Percentiles rank a stretch among this genome's conserved stretches.
Conservation (phyloP, 75 land plant genomes). For the Picea sitchensis region DNA sequence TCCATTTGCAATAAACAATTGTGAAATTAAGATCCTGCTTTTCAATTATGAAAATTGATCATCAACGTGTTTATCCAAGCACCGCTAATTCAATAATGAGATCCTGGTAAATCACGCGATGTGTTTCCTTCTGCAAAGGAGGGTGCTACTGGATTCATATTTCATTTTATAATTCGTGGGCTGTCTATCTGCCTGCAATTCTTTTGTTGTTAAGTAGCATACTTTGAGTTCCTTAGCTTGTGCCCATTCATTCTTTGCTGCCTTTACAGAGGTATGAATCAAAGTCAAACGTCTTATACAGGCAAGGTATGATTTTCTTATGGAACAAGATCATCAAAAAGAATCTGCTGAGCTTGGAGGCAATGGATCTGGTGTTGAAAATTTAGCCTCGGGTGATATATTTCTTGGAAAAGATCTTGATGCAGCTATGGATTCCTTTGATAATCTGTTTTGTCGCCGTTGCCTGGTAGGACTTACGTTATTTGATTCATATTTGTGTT, state of each 20-base stretch:
- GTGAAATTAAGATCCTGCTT: not conserved
- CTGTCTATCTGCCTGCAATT: not conserved
- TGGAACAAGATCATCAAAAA: conserved; percentile 25
- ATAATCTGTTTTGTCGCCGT: conserved; percentile 94
- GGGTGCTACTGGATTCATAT: not conserved
- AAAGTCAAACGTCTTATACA: conserved; percentile 69
- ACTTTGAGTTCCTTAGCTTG: conserved; percentile 17
- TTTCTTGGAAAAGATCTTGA: conserved; percentile 81
- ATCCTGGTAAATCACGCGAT: not conserved
- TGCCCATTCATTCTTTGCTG: conserved; percentile 57
- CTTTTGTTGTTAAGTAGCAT: not conserved
- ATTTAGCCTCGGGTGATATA: conserved; percentile 25
- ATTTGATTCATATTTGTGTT: not conserved
- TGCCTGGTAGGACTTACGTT: conserved; percentile 57
- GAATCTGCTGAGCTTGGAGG: conserved; percentile 8
- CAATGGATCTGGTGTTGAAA: conserved; percentile 17
- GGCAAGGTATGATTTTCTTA: conserved; percentile 82
- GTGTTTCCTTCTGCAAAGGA: not conserved
- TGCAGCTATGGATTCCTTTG: conserved; percentile 98
- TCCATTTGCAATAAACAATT: not conserved
- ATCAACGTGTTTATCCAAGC: not conserved
- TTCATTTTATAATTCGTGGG: not conserved
- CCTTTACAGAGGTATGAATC: conserved; percentile 66
- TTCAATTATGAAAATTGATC: not conserved
- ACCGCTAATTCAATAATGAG: not conserved